Conservation (phyloP, 1,284 basidiomycete genomes). For the Leccinum discolor region DNA sequence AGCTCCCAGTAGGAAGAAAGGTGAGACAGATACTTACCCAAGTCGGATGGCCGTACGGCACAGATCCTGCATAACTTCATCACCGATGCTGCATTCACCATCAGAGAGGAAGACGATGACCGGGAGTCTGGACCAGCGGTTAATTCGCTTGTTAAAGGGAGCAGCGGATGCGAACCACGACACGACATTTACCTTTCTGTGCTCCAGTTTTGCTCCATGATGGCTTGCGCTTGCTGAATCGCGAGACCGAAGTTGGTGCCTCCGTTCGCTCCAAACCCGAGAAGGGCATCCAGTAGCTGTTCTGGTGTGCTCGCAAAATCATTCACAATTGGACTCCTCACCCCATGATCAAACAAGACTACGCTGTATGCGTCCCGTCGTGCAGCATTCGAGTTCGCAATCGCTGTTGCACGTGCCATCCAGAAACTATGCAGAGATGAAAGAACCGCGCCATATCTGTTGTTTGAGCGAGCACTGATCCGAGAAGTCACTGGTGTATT, state of each 20-base stretch:
- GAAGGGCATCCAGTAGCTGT: conserved; percentile 42
- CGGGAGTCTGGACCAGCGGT: conserved; percentile 40
- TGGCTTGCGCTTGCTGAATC: conserved; percentile 34
- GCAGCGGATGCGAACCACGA: not conserved
- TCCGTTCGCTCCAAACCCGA: conserved; percentile 34
- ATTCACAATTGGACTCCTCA: conserved; percentile 38
- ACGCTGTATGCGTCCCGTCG: conserved; percentile 61
- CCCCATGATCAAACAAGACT: conserved; percentile 45
- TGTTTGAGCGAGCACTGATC: conserved; percentile 41
- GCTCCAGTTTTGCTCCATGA: conserved; percentile 55
- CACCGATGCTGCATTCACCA: conserved; percentile 47
- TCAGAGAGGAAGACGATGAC: conserved; percentile 70
- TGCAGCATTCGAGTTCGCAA: conserved; percentile 28
- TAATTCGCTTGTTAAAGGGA: not conserved
- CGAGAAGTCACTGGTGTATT: conserved; percentile 43
- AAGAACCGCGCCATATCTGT: conserved; percentile 59
- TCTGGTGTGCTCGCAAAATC: conserved; percentile 53
- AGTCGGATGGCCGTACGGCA: conserved; percentile 46
- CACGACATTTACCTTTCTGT: conserved; percentile 45
- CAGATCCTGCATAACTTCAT: conserved; percentile 45
- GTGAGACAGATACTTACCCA: conserved; percentile 37
- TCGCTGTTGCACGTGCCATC: conserved; percentile 47
- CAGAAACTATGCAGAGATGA: conserved; percentile 57
- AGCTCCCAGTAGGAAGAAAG: not conserved
- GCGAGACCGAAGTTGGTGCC: conserved; percentile 54